Percentiles rank a stretch among this genome's conserved stretches.
These are phyloP conservation scores for Thermomucor indicae-seudaticae DNA, from an alignment of 371 early-diverging fungal genomes.

Conservation along the genomic window DNA sequence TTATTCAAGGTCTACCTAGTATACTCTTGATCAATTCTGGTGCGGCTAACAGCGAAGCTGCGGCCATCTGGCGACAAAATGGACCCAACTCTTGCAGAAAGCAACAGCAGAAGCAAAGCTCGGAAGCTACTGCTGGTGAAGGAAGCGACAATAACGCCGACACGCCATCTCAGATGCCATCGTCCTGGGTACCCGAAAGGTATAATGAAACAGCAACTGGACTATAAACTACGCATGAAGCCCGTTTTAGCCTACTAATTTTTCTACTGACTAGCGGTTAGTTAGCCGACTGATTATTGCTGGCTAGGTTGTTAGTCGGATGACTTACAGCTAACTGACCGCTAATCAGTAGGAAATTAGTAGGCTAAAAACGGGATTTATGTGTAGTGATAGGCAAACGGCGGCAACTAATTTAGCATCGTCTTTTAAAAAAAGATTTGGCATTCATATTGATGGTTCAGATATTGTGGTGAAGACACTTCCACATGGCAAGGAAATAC, in stretches of 20 bases:
- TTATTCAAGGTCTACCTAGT: slow-evolving; percentile 58
- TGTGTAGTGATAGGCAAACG: background rate
- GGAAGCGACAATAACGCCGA: slow-evolving; percentile 3
- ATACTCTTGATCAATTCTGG: slow-evolving; percentile 71
- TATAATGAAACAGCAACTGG: too few species aligned
- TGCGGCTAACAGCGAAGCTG: slow-evolving; percentile 51
- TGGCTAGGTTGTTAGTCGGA: background rate
- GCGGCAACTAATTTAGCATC: background rate
- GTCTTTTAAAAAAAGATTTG: slow-evolving; percentile 37
- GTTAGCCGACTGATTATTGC: too few species aligned
- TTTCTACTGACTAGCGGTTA: too few species aligned
- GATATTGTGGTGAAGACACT: slow-evolving; percentile 43
- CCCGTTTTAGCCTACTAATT: too few species aligned
- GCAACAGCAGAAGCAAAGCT: slow-evolving; percentile 17
- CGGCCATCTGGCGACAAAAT: slow-evolving; percentile 48
- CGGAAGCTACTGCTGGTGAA: slow-evolving; percentile 5
- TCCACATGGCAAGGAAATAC: slow-evolving; percentile 36
- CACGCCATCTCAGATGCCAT: slow-evolving; percentile 6
- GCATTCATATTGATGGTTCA: slow-evolving; percentile 43
- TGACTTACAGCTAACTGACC: background rate
- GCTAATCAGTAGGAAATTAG: background rate
- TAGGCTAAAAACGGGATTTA: background rate
- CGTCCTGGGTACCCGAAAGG: slow-evolving; percentile 50
- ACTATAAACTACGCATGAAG: too few species aligned
- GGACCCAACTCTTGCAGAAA: too few species aligned